These are phyloP conservation scores for Leccinum solheimii DNA, from an alignment of 1,284 basidiomycete species.

Conservation along the genomic window DNA sequence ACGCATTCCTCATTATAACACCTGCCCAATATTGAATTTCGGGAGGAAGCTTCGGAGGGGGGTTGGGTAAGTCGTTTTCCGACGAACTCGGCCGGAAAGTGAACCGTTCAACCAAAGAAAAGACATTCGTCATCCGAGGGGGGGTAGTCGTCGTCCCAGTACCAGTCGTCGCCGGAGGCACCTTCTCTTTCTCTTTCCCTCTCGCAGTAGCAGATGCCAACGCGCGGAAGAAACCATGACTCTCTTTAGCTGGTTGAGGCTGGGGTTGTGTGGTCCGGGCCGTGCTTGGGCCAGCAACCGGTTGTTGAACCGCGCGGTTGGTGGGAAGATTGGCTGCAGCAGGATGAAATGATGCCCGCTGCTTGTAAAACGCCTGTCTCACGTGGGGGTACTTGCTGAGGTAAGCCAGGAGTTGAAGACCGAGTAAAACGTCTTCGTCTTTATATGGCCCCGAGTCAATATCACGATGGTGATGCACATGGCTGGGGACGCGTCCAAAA, in stretches of 20 bases:
- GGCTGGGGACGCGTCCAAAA: slow-evolving; percentile 27
- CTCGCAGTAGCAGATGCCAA: slow-evolving; percentile 38
- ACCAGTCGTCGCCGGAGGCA: slow-evolving; percentile 18
- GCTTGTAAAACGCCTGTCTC: slow-evolving; percentile 93
- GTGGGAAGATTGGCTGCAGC: slow-evolving; percentile 48
- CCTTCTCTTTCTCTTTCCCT: slow-evolving; percentile 47
- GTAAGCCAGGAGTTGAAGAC: slow-evolving; percentile 92
- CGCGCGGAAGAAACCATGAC: slow-evolving; percentile 39
- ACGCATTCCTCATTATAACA: slow-evolving; percentile 99
- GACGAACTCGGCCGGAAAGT: slow-evolving; percentile 88
- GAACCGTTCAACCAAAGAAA: slow-evolving; percentile 94
- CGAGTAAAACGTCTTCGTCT: slow-evolving; percentile 92
- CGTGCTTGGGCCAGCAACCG: slow-evolving; percentile 27
- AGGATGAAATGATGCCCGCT: slow-evolving; percentile 71
- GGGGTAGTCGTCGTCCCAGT: slow-evolving; percentile 8
- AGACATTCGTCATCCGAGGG: slow-evolving; percentile 78
- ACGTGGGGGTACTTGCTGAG: slow-evolving; percentile 98
- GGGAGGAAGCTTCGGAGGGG: slow-evolving; percentile 71
- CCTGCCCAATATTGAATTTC: slow-evolving; percentile 99
- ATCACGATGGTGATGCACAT: slow-evolving; percentile 31
- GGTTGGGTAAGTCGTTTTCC: slow-evolving; percentile 71
- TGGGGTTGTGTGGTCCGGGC: slow-evolving; percentile 16
- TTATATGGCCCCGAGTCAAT: slow-evolving; percentile 69
- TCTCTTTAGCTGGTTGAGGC: slow-evolving; percentile 30
- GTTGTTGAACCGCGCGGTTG: slow-evolving; percentile 17